phyloP scores from a whole-genome alignment of 2,329 filamentous ascomycete genomes.

The Diplodia sapinea region DNA sequence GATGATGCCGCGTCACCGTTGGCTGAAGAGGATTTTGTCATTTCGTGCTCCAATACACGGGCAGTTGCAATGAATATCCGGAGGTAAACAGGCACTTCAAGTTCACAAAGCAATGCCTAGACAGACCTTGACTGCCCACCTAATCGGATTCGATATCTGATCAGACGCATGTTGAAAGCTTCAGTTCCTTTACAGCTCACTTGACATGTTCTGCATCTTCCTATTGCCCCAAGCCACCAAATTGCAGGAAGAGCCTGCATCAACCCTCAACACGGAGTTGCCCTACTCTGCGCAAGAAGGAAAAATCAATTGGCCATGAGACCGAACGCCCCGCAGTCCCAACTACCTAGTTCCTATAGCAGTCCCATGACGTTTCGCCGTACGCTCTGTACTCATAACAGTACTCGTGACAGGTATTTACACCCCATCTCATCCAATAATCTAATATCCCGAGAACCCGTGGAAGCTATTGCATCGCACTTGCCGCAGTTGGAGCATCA shows the following conservation, averaged over 20 bases:
- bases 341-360: slow-evolving; percentile 26
- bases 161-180: too few relatives aligned
- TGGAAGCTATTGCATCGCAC: not conserved
- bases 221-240: not conserved
- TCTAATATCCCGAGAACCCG: slow-evolving; percentile 12
- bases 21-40: too few relatives aligned
- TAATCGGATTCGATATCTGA: too few relatives aligned
- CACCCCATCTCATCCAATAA: slow-evolving; percentile 17
- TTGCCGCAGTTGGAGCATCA: slow-evolving; percentile 6
- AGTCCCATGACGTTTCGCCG: slow-evolving; percentile 29
- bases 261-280: not conserved
- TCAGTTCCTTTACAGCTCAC: too few relatives aligned
- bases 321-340: slow-evolving; percentile 25
- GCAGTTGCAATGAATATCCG: too few relatives aligned
- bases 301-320: slow-evolving; percentile 25
- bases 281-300: not conserved
- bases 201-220: not conserved
- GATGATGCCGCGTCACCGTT: not conserved
- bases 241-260: not conserved
- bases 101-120: too few relatives aligned
- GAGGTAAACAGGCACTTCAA: too few relatives aligned
- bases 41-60: too few relatives aligned
- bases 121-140: too few relatives aligned
- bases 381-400: slow-evolving; percentile 29
- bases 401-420: slow-evolving; percentile 29